Evolutionary conservation across 768 basidiomycete genomes (phyloP).

Genomic region (Pisolithus orientalis): DNA sequence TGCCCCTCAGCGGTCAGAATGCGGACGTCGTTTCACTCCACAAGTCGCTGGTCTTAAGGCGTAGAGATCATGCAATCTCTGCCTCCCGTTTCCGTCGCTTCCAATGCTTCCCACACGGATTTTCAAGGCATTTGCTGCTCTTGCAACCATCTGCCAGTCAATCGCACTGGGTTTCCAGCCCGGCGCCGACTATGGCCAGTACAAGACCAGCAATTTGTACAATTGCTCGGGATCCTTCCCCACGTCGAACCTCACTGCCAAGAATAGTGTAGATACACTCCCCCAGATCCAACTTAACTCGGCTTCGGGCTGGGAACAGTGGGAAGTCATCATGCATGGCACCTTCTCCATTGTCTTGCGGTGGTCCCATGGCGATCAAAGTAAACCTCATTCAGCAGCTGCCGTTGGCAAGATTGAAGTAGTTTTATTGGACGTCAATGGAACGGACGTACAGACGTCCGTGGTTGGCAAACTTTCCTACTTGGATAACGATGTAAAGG

Average conservation of each 20-base stretch:
- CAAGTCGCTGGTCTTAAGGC: too few species aligned
- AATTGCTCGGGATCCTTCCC: slow-evolving; percentile 9
- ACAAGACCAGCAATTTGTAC: slow-evolving; percentile 10
- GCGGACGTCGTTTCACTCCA: too few species aligned
- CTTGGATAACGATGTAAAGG: not conserved
- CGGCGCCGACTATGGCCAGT: slow-evolving; percentile 9
- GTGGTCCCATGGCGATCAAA: slow-evolving; percentile 11
- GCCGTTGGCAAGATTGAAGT: slow-evolving; percentile 6
- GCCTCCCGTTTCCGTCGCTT: too few species aligned
- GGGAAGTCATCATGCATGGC: slow-evolving; percentile 10
- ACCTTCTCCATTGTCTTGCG: slow-evolving; percentile 7
- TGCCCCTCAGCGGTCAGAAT: too few species aligned
- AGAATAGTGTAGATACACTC: slow-evolving; percentile 11
- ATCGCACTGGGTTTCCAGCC: slow-evolving; percentile 4
- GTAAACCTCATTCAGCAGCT: not conserved
- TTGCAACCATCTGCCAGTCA: not conserved
- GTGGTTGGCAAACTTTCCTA: not conserved
- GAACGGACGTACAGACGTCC: slow-evolving; percentile 1
- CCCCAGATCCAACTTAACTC: slow-evolving; percentile 6
- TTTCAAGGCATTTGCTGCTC: not conserved
- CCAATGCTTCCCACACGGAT: not conserved
- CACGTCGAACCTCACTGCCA: slow-evolving; percentile 9
- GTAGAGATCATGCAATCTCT: too few species aligned
- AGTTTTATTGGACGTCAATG: slow-evolving; percentile 3
- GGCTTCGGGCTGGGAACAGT: slow-evolving; percentile 9